Percentiles rank a stretch among this genome's conserved stretches.
Conservation (phyloP, 176 grass and related monocot species). For the Oryza glumipatula region DNA sequence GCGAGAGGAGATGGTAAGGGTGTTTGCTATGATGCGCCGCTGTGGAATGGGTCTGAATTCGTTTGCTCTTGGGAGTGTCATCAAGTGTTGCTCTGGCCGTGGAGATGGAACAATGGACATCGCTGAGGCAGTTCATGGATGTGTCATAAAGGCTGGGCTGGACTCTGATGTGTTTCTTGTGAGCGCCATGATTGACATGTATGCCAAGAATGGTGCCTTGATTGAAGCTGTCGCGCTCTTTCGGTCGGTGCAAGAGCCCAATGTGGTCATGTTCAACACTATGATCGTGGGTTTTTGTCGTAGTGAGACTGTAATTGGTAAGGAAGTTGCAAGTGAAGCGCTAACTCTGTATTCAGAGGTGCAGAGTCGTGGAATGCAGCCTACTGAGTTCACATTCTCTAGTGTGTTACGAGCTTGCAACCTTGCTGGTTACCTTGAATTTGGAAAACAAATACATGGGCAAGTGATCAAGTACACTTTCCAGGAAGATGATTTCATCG, state of each 20-base stretch:
- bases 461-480: slow-evolving; percentile 55
- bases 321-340: slow-evolving; percentile 36
- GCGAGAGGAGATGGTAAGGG: slow-evolving; percentile 27
- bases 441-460: slow-evolving; percentile 72
- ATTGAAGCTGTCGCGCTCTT: slow-evolving; percentile 54
- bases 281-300: slow-evolving; percentile 67
- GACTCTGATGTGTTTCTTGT: slow-evolving; percentile 51
- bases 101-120: not conserved
- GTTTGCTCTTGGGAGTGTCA: slow-evolving; percentile 69
- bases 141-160: slow-evolving; percentile 68
- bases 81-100: slow-evolving; percentile 53
- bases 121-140: slow-evolving; percentile 61
- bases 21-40: slow-evolving; percentile 54
- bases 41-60: slow-evolving; percentile 55
- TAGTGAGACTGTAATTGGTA: slow-evolving; percentile 33
- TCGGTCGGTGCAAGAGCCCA: slow-evolving; percentile 52
- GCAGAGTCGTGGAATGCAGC: slow-evolving; percentile 57
- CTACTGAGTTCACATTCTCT: slow-evolving; percentile 78
- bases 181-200: slow-evolving; percentile 67
- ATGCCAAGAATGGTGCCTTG: slow-evolving; percentile 55
- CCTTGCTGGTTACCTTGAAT: slow-evolving; percentile 46
- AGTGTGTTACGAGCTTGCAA: slow-evolving; percentile 51
- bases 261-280: slow-evolving; percentile 75
- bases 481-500: slow-evolving; percentile 63
- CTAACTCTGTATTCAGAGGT: slow-evolving; percentile 55